phyloP scores from a whole-genome alignment of 495 filamentous ascomycete genomes.

The Penicillium nucicola region DNA sequence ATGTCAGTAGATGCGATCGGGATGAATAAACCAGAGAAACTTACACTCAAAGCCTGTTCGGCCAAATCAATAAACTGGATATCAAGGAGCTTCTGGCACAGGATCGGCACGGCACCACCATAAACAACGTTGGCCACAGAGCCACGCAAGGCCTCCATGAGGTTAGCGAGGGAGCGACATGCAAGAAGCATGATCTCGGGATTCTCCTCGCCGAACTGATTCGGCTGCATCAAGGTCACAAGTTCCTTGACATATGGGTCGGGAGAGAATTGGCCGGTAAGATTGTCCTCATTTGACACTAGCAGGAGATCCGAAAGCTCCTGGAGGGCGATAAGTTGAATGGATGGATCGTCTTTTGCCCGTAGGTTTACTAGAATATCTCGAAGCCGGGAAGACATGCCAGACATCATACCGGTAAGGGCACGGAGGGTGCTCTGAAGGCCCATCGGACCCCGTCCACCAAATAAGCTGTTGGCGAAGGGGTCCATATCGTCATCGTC shows the following conservation, averaged over 20 bases:
- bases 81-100: constrained; percentile 91
- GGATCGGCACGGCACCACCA: constrained; percentile 86
- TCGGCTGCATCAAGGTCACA: constrained; percentile 86
- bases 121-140: constrained; percentile 96
- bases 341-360: constrained; percentile 81
- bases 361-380: constrained; percentile 81
- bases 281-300: constrained; percentile 93
- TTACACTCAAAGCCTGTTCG: constrained; percentile 88
- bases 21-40: constrained; percentile 19
- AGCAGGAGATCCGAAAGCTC: constrained; percentile 91
- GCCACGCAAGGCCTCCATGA: constrained; percentile 95
- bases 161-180: constrained; percentile 91
- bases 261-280: constrained; percentile 92
- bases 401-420: constrained; percentile 86
- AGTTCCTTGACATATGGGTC: constrained; percentile 96
- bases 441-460: constrained; percentile 59
- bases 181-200: constrained; percentile 97
- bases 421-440: constrained; percentile 83
- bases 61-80: constrained; percentile 96
- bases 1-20: constrained; percentile 5
- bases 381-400: constrained; percentile 73
- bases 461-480: constrained; percentile 70
- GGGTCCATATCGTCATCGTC: constrained; percentile 73
- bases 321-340: constrained; percentile 88
- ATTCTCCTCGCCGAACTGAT: constrained; percentile 83